These are phyloP conservation scores for Ceratocystis ficicola DNA, from an alignment of 2,329 filamentous ascomycete species.

Conservation along the genomic window DNA sequence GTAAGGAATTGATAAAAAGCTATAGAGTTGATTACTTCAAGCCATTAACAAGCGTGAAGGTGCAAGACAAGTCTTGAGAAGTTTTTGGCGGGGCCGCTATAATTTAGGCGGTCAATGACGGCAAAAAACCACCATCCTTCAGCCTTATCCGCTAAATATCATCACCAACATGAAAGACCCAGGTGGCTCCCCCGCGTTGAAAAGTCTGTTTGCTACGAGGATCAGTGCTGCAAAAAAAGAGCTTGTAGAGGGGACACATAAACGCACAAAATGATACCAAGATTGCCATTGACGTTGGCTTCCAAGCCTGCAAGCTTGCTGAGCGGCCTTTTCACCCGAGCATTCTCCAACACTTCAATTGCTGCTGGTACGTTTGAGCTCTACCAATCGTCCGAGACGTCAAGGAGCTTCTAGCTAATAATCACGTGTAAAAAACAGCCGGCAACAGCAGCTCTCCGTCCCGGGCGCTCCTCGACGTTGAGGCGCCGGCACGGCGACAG, in stretches of 20 bases:
- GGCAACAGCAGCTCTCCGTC: slow-evolving; percentile 17
- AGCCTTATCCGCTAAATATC: neutral
- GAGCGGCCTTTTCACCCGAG: slow-evolving; percentile 13
- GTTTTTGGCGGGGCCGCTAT: slow-evolving; percentile 21
- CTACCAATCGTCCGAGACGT: no score
- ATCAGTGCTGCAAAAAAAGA: neutral
- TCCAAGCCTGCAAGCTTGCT: slow-evolving; percentile 16
- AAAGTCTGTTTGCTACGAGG: neutral
- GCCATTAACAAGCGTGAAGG: neutral
- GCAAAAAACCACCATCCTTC: slow-evolving; percentile 13
- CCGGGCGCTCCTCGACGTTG: slow-evolving; percentile 22
- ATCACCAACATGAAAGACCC: neutral
- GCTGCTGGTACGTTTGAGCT: slow-evolving; percentile 2
- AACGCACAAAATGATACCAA: slow-evolving; percentile 12
- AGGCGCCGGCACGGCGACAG: slow-evolving; percentile 24
- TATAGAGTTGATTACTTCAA: neutral
- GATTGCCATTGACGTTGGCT: slow-evolving; percentile 12
- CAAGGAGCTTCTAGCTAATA: no score
- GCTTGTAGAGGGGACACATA: neutral
- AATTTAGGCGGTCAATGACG: slow-evolving; percentile 11
- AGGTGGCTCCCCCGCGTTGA: neutral
- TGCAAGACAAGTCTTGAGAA: slow-evolving; percentile 13
- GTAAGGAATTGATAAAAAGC: neutral
- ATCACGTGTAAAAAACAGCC: neutral
- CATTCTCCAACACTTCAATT: slow-evolving; percentile 14